Evolutionary conservation across 345 rosid genomes (phyloP), one percentile per base, ranked within the genome.

Genomic region (Arabidopsis suecica): DNA sequence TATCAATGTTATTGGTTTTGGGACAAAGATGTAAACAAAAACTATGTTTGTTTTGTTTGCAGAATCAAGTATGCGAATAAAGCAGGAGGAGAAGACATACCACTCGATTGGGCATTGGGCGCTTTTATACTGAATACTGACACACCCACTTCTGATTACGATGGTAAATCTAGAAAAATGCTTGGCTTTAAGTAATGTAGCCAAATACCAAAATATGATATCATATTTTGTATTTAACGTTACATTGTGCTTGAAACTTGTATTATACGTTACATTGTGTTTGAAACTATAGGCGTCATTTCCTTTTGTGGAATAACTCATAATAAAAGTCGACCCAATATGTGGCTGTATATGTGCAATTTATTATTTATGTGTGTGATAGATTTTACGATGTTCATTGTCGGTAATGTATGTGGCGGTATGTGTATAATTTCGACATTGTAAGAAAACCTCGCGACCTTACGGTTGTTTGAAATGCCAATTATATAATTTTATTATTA

Each of bases 51-150:
- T 40, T 40, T 53, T 38, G 40, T n/a, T 4, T 54, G 69, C 91
- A 88, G 94, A 86, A 83, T 88, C 55, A 61, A 34, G 56, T 86
- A 71, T 71, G 86, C 87, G n/a, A 90, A 78, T 74, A 84, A 80
- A 70, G 93, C 85, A 61, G 87, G 83, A 64, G 47, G 22, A 67
- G 47, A 23, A 6, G 74, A 82, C 40, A 80, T 83, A 65, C 90
- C 94, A 16, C 88, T 90, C 16, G 98, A 88, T 67, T 90, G 96
- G 95, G 91, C 98, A 49, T 61, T 87, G 50, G 95, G 98, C 40
- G 93, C 96, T 69, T 93, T 88, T 81, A 90, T 93, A 72, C 69
- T 88, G 82, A 81, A 83, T 23, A 86, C 81, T 78, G 72, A 79
- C 34, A 50, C 34, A 38, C 7, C 61, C 41, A 33, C 40, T 48